These are phyloP conservation scores for Monosporascus sp. DNA, from an alignment of 2,329 filamentous ascomycete species.

Conservation along the genomic window DNA sequence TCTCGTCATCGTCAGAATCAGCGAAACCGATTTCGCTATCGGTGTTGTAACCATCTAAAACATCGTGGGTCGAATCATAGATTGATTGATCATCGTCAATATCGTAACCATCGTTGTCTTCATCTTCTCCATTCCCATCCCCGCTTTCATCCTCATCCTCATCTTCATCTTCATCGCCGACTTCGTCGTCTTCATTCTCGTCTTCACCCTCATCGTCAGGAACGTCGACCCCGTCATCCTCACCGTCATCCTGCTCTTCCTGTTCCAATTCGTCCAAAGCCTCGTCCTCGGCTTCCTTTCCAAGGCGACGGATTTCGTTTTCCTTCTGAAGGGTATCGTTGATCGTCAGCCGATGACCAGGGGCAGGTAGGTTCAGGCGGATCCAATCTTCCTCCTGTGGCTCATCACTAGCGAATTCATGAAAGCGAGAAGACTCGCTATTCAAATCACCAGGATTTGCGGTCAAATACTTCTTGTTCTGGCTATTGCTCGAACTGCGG, in stretches of 20 bases:
- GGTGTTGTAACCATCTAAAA: constrained; percentile 68
- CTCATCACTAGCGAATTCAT: constrained; percentile 85
- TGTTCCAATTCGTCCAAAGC: constrained; percentile 70
- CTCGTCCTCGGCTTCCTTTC: constrained; percentile 88
- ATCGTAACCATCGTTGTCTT: constrained; percentile 47
- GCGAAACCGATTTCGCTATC: constrained; percentile 65
- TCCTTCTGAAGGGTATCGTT: constrained; percentile 88
- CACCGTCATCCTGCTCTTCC: constrained; percentile 43
- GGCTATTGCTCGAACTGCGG: constrained; percentile 31
- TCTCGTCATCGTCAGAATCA: constrained; percentile 63
- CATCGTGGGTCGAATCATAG: constrained; percentile 50
- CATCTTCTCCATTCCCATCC: constrained; percentile 34
- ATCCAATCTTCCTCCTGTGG: constrained; percentile 90
- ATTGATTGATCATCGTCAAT: constrained; percentile 59
- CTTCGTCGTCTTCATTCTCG: constrained; percentile 50
- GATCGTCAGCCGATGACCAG: constrained; percentile 72
- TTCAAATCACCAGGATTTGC: constrained; percentile 46
- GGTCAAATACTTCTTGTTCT: constrained; percentile 40
- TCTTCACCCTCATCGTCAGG: constrained; percentile 45
- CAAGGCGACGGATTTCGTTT: constrained; percentile 78
- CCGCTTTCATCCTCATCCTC: constrained; percentile 45
- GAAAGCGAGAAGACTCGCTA: constrained; percentile 63
- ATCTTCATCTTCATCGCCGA: constrained; percentile 43
- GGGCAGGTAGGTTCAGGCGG: constrained; percentile 57
- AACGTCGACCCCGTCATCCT: constrained; percentile 45